Evolutionary conservation across 2,329 filamentous ascomycete species (phyloP), one percentile per base, ranked within the genome.

Genomic region (Didymella arachidicola): DNA sequence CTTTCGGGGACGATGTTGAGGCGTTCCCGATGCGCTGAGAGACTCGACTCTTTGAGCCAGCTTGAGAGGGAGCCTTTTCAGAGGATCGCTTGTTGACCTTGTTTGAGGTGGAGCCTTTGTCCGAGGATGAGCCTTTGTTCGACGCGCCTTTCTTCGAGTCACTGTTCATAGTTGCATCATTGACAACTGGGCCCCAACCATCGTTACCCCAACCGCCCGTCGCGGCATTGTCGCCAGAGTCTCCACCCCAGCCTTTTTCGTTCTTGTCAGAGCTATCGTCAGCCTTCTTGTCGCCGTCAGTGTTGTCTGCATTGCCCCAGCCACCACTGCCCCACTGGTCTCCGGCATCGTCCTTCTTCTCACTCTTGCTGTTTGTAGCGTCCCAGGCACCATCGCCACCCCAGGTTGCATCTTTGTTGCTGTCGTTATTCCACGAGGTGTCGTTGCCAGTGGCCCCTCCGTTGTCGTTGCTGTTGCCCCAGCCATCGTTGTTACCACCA

Each of bases 41-140:
- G 10, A 39, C 34, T 25, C 32, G 47, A 8, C 43, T 36, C 10
- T 44, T 30, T 4, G 44, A 41, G 1, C 16, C 14, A 2, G 52
- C 12, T 1, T 56, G 48, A 0, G 62, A 62, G 1, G 54, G 36
- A n/a, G 47, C 8, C 36, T 57, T 57, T 19, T 44, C 60, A 3
- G 60, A 53, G 19, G 19, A 22, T 14, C 38, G 2, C 7, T 53
- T 55, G 27, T 41, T 45, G 12, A 10, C 18, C 3, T 38, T 38
- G 7, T 42, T 34, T 10, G 44, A 42, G 2, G 44, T 27, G 4
- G 43, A 19, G n/a, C 5, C 16, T 14, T 46, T 54, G 12, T 18
- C 4, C 14, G 25, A 46, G n/a, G 52, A 34, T 12, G 22, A 32
- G 30, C 16, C 30, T 16, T 32, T 32, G 12, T 12, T 36, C n/a